phyloP scores from a whole-genome alignment of 306 rosid species.

The Fragaria iinumae region DNA sequence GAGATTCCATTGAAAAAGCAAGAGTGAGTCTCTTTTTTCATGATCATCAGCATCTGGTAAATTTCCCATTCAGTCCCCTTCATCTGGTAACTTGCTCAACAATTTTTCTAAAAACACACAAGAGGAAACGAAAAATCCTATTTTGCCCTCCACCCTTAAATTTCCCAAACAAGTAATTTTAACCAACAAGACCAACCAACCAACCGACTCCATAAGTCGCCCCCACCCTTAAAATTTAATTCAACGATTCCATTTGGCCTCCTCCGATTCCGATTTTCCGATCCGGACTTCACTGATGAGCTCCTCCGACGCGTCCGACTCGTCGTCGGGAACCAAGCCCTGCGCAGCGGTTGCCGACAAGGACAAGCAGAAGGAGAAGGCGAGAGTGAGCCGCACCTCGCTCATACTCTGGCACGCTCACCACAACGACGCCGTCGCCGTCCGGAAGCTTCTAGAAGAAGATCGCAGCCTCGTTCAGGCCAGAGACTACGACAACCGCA shows the following conservation, averaged over 20 bases:
- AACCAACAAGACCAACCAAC: too few relatives aligned
- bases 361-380: slow-evolving; percentile 73
- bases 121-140: neutral
- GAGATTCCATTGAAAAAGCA: slow-evolving; percentile 34
- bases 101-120: too few relatives aligned
- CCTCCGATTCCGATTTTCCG: slow-evolving; percentile 16
- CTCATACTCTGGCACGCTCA: slow-evolving; percentile 94
- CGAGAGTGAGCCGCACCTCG: slow-evolving; percentile 84
- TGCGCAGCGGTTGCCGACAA: slow-evolving; percentile 12
- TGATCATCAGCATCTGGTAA: neutral
- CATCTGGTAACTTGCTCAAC: neutral
- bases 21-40: neutral
- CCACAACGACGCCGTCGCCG: slow-evolving; percentile 76
- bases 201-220: neutral
- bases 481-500: slow-evolving; percentile 84
- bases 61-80: neutral
- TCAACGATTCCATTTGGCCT: neutral
- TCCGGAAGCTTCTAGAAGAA: slow-evolving; percentile 94
- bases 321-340: slow-evolving; percentile 19
- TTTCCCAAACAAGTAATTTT: neutral
- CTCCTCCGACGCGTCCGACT: slow-evolving; percentile 39
- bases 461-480: slow-evolving; percentile 78
- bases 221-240: neutral
- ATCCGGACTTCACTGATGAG: slow-evolving; percentile 48
- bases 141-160: neutral